A percentile compares a stretch with the other conserved stretches of the same genome.
phyloP scores from a whole-genome alignment of 345 rosid species.

The Pistacia vera region DNA sequence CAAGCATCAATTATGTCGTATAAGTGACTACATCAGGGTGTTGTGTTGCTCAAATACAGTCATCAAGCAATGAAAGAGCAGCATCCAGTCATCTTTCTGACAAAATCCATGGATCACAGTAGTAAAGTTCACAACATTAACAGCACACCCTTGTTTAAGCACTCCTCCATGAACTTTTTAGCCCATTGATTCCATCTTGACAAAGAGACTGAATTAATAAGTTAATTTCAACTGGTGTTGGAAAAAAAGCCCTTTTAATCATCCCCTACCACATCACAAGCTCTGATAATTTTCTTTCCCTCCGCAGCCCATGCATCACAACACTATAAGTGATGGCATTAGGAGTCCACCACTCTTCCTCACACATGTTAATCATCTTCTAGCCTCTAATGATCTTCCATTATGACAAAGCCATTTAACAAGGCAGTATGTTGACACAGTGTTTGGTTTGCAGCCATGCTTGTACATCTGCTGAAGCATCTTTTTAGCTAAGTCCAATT shows the following conservation, averaged over 20 bases:
- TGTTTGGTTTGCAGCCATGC: conserved; percentile 88
- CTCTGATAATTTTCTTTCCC: conserved; percentile 81
- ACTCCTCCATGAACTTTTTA: conserved; percentile 77
- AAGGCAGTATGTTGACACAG: conserved; percentile 85
- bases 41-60: conserved; percentile 87
- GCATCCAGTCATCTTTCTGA: conserved; percentile 63
- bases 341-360: conserved; percentile 93
- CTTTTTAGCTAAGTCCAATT: conserved; percentile 77
- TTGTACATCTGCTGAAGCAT: conserved; percentile 81
- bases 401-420: conserved; percentile 71
- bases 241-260: conserved; percentile 72
- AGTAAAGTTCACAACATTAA: conserved; percentile 82
- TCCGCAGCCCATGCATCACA: conserved; percentile 85
- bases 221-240: conserved; percentile 84
- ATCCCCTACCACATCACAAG: conserved; percentile 74
- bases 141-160: conserved; percentile 74
- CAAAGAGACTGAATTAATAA: conserved; percentile 75
- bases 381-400: conserved; percentile 79
- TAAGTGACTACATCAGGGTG: conserved; percentile 84
- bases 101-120: conserved; percentile 89
- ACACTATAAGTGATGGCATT: conserved; percentile 83
- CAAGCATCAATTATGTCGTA: conserved; percentile 68
- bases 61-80: conserved; percentile 89
- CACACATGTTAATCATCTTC: conserved; percentile 71
- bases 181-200: conserved; percentile 57